Evolutionary conservation across 2,329 filamentous ascomycete genomes (phyloP), one percentile per base, ranked within the genome.

Genomic region (Neopestalotiopsis rosae): DNA sequence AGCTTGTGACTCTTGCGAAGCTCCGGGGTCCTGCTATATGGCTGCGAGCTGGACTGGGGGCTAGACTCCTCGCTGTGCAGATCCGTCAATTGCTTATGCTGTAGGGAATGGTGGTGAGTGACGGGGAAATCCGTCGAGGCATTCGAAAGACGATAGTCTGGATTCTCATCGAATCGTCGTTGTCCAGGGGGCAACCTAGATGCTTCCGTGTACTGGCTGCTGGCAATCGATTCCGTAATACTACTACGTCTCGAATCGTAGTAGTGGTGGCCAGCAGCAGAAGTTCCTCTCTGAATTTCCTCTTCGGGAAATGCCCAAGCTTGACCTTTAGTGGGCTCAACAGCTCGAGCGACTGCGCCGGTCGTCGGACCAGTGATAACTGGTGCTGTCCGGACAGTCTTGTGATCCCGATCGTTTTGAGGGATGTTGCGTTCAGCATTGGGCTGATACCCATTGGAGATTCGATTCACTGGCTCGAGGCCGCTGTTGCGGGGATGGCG

Each of bases 231-330:
- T 24, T 94, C 91, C 45, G 92, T 91, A 69, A 93, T 88, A 74
- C 92, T 94, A 77, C 92, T 94, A 70, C 92, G 88, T 69, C 92
- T 86, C 10, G 92, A 94, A 67, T 90, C 88, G 59, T 87, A 81
- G 49, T 88, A 88, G 73, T 82, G 77, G 79, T 77, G 79, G 76
- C 85, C 74, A 82, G 82, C 85, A 45, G 80, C 83, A 69, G 76
- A 85, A 5, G 83, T 81, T 62, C 84, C 76, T 67, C 86, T 81
- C 69, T 88, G 85, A 3, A 92, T 89, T 66, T 90, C 88, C 67
- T 92, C 89, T 76, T 94, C 92, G 1, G 93, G 92, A 74, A 95
- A 95, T 72, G 93, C 93, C 92, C 93, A 95, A 4, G 93, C 91
- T 78, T 92, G 92, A 77, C 93, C 93, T 79, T 94, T 94, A 12